phyloP scores from a whole-genome alignment of 768 basidiomycete genomes.

The Boletus sp. region DNA sequence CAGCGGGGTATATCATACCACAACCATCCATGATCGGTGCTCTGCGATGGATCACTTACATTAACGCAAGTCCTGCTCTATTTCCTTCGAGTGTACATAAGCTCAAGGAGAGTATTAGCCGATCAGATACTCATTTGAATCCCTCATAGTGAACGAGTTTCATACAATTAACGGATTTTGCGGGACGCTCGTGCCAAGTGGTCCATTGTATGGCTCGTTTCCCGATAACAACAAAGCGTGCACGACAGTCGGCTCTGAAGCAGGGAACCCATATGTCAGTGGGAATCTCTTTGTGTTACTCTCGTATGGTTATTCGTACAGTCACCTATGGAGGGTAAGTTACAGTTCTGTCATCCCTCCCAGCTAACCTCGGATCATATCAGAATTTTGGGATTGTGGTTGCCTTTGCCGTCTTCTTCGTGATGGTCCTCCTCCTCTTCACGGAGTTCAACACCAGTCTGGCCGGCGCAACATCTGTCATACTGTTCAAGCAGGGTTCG shows the following conservation, averaged over 20 bases:
- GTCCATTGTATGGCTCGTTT: conserved; percentile 57
- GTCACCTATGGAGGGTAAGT: conserved; percentile 49
- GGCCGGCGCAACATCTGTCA: conserved; percentile 39
- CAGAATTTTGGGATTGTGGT: conserved; percentile 69
- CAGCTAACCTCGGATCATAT: background rate
- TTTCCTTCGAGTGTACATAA: conserved; percentile 30
- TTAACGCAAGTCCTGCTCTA: conserved; percentile 42
- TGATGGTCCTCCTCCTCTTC: conserved; percentile 51
- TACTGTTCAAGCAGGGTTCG: conserved; percentile 65
- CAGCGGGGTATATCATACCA: conserved; percentile 56
- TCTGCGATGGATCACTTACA: conserved; percentile 62
- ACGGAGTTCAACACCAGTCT: conserved; percentile 50
- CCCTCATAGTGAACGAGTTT: conserved; percentile 79
- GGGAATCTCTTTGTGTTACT: conserved; percentile 56
- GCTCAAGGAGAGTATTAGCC: conserved; percentile 31
- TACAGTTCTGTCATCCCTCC: background rate
- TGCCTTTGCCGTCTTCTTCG: conserved; percentile 60
- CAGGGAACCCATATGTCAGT: conserved; percentile 58
- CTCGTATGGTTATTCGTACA: conserved; percentile 39
- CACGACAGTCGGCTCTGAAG: conserved; percentile 58
- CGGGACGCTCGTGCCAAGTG: conserved; percentile 56
- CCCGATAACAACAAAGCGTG: conserved; percentile 70
- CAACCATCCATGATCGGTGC: conserved; percentile 64
- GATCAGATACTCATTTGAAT: conserved; percentile 65
- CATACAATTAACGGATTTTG: conserved; percentile 61